Evolutionary conservation across 2,329 filamentous ascomycete species (phyloP).

Genomic region (Saccharata proteae): DNA sequence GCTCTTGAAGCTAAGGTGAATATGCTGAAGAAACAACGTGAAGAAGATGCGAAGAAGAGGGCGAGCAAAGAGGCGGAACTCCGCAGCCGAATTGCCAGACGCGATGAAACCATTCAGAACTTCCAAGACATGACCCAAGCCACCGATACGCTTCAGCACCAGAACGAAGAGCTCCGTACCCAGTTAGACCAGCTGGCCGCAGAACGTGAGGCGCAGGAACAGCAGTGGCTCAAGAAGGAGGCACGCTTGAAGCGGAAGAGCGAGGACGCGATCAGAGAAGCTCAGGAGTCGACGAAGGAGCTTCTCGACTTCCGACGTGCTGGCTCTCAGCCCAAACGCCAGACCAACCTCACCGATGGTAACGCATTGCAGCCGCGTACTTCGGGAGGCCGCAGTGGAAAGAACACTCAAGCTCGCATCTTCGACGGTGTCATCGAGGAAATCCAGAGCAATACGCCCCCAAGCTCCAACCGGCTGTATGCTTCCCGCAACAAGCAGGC

Average conservation of each 20-base stretch:
- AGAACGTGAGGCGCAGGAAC: slow-evolving; percentile 22
- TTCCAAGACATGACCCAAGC: slow-evolving; percentile 24
- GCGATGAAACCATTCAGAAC: slow-evolving; percentile 27
- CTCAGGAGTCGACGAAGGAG: slow-evolving; percentile 21
- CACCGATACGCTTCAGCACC: slow-evolving; percentile 26
- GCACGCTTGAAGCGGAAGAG: slow-evolving; percentile 21
- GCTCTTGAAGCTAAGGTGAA: slow-evolving; percentile 61
- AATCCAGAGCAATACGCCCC: no score
- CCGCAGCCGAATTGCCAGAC: slow-evolving; percentile 20
- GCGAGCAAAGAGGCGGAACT: slow-evolving; percentile 19
- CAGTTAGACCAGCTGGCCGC: slow-evolving; percentile 24
- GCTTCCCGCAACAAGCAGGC: no score
- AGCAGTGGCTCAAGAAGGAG: slow-evolving; percentile 22
- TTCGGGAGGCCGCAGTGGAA: no score
- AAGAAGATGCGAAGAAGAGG: slow-evolving; percentile 32
- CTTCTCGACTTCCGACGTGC: slow-evolving; percentile 17
- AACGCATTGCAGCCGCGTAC: no score
- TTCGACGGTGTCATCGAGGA: no score
- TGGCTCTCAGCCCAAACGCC: slow-evolving; percentile 16
- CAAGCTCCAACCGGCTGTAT: no score
- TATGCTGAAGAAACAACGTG: slow-evolving; percentile 59
- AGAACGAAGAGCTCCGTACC: slow-evolving; percentile 28
- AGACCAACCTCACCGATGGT: no score
- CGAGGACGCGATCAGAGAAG: slow-evolving; percentile 16
- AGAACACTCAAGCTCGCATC: no score